Evolutionary conservation across 495 filamentous ascomycete genomes (phyloP).

Genomic region (Neurospora tetrasperma): DNA sequence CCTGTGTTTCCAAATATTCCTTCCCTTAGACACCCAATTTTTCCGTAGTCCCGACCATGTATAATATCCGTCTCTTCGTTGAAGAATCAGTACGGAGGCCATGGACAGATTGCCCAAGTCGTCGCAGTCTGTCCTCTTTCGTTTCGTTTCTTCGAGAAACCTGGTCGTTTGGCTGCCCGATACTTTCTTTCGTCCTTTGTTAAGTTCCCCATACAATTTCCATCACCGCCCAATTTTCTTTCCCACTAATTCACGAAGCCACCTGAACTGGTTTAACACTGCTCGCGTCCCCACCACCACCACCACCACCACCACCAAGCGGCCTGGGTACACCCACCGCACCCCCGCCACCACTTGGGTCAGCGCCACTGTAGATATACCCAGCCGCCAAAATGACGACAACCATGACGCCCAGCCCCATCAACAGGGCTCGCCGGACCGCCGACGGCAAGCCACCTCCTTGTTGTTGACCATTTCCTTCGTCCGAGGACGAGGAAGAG

Average conservation of each 20-base stretch:
- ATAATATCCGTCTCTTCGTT: not conserved
- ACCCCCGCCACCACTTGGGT: not conserved
- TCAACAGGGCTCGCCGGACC: conserved; percentile 54
- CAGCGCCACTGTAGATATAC: conserved; percentile 12
- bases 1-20: not conserved
- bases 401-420: conserved; percentile 42
- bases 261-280: not conserved
- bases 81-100: not conserved
- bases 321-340: not conserved
- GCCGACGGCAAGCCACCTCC: conserved; percentile 41
- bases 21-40: not conserved
- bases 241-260: not conserved
- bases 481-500: conserved; percentile 25
- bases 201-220: not conserved
- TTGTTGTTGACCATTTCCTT: not conserved
- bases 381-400: conserved; percentile 43
- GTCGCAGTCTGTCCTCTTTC: not conserved
- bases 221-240: not conserved
- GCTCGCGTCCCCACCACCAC: not conserved
- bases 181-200: not conserved
- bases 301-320: not conserved
- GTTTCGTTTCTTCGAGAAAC: not conserved
- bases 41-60: not conserved
- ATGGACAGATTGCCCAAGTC: not conserved
- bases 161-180: not conserved